Percentiles rank a stretch among this genome's conserved stretches.
Conservation (phyloP, 305 asterid genomes). For the Galium porrigens region DNA sequence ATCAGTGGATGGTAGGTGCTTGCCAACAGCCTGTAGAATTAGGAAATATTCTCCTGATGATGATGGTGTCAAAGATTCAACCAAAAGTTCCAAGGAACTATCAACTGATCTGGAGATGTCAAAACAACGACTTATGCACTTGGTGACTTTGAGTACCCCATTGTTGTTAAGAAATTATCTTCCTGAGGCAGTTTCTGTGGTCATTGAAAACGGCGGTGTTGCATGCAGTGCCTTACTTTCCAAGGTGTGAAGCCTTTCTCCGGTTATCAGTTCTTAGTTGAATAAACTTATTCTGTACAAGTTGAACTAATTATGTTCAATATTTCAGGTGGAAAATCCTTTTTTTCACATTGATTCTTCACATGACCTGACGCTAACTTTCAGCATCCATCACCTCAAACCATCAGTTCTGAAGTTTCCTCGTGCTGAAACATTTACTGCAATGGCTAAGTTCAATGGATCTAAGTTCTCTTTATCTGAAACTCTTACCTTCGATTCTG, state of each 20-base stretch:
- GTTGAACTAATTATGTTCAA: constrained; percentile 5
- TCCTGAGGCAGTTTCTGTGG: constrained; percentile 51
- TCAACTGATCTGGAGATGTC: constrained; percentile 33
- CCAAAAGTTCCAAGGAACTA: constrained; percentile 23
- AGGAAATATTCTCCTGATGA: constrained; percentile 30
- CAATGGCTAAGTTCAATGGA: constrained; percentile 71
- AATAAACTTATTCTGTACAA: constrained; percentile 16
- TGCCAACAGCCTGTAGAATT: constrained; percentile 43
- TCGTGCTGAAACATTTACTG: constrained; percentile 71
- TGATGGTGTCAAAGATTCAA: constrained; percentile 27
- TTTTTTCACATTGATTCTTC: constrained; percentile 79
- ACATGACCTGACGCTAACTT: constrained; percentile 61
- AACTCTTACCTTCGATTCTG: constrained; percentile 56
- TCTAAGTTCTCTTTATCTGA: constrained; percentile 70
- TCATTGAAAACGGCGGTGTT: constrained; percentile 65
- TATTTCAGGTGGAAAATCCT: constrained; percentile 83
- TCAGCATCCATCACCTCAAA: constrained; percentile 51
- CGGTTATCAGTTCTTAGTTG: background rate
- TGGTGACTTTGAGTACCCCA: constrained; percentile 63
- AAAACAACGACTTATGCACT: constrained; percentile 46
- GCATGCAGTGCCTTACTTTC: constrained; percentile 50
- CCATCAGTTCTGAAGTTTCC: constrained; percentile 66
- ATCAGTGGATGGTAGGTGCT: constrained; percentile 51
- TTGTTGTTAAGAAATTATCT: constrained; percentile 70
- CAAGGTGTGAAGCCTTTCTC: constrained; percentile 40